phyloP scores from a whole-genome alignment of 164 flowering plant genomes.

The Cinnamomum micranthum region DNA sequence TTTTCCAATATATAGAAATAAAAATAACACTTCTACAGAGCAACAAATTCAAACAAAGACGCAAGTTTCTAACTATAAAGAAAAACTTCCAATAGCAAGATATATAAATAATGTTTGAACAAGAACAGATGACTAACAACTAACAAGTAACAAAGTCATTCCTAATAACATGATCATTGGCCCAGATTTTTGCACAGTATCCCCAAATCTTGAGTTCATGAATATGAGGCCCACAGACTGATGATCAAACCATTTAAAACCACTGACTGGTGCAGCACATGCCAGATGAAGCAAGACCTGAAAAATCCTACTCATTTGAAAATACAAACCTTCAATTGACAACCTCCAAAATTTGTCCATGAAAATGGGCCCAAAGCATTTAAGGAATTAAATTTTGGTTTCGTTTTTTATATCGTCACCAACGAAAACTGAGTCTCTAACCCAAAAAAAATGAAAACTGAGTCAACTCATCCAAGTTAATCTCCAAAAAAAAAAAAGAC shows the following conservation, averaged over 20 bases:
- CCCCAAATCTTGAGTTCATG: not conserved
- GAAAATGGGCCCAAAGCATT: not conserved
- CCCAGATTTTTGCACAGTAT: not conserved
- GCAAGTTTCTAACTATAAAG: too few species aligned
- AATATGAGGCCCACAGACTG: not conserved
- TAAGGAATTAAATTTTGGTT: too few species aligned
- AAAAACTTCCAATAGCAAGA: too few species aligned
- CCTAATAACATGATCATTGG: not conserved
- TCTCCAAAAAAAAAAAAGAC: too few species aligned
- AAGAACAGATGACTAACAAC: too few species aligned
- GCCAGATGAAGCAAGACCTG: not conserved
- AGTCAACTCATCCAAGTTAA: too few species aligned
- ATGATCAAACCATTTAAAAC: not conserved
- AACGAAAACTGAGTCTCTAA: too few species aligned
- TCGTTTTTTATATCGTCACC: too few species aligned
- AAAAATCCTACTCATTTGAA: not conserved
- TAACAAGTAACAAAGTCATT: not conserved
- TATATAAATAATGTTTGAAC: too few species aligned
- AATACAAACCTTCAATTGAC: not conserved
- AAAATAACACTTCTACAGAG: not conserved
- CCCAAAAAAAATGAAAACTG: too few species aligned
- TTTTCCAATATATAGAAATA: not conserved
- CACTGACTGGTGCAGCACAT: not conserved
- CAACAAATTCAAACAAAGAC: not conserved
- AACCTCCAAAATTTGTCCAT: not conserved